phyloP scores from a whole-genome alignment of 306 rosid genomes.

The Malus sieversii region DNA sequence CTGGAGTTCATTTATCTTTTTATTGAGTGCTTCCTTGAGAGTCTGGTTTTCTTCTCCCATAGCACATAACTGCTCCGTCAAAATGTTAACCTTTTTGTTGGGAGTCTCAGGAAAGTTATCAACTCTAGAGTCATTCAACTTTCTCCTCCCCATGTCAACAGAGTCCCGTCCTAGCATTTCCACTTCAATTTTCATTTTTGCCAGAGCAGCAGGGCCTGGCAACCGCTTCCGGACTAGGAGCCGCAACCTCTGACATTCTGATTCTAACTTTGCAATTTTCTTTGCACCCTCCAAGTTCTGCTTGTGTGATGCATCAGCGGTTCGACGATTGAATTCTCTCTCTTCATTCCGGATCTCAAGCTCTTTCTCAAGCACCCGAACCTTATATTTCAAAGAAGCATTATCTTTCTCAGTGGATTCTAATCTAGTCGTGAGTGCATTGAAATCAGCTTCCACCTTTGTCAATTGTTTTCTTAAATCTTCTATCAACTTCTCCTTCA shows the following conservation, averaged over 20 bases:
- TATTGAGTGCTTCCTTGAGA: conserved; percentile 57
- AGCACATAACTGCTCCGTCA: conserved; percentile 49
- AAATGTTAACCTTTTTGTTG: conserved; percentile 27
- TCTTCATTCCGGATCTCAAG: conserved; percentile 90
- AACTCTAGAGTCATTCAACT: conserved; percentile 35
- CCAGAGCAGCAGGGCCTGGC: conserved; percentile 89
- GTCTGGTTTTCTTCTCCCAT: conserved; percentile 71
- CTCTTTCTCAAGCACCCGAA: conserved; percentile 81
- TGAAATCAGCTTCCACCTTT: conserved; percentile 49
- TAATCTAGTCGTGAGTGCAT: conserved; percentile 49
- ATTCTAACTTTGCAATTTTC: conserved; percentile 72
- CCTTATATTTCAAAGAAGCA: conserved; percentile 58
- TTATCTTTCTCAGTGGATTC: conserved; percentile 64
- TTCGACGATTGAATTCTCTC: conserved; percentile 67
- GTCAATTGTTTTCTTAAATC: conserved; percentile 52
- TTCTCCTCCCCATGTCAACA: conserved; percentile 44
- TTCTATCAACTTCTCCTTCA: conserved; percentile 60
- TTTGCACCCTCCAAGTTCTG: conserved; percentile 66
- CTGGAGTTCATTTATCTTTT: conserved; percentile 62
- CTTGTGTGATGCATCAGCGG: conserved; percentile 68
- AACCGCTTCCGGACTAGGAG: conserved; percentile 71
- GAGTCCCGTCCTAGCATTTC: conserved; percentile 68
- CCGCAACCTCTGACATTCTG: conserved; percentile 89
- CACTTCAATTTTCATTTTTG: conserved; percentile 80
- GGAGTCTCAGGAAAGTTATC: conserved; percentile 51